Conservation (phyloP, 2,329 filamentous ascomycete genomes). For the Elsinoe ampelina region DNA sequence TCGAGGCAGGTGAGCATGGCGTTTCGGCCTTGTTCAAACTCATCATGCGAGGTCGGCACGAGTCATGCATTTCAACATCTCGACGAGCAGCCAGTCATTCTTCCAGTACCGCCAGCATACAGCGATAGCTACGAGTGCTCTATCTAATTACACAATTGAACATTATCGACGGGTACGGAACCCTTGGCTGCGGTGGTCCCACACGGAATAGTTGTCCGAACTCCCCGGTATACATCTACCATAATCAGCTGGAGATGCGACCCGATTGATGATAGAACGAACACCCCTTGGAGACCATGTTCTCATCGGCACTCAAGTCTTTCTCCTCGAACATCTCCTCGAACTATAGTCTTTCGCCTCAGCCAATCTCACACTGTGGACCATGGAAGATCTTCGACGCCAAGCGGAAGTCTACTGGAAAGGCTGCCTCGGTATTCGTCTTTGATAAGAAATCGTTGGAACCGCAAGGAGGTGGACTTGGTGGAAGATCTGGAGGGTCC, state of each 20-base stretch:
- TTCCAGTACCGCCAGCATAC: no score
- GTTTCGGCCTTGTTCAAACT: no score
- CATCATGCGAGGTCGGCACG: background rate
- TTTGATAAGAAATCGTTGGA: constrained; percentile 87
- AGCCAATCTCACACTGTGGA: constrained; percentile 69
- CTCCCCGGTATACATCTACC: no score
- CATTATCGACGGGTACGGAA: no score
- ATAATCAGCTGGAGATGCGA: background rate
- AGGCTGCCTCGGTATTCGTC: constrained; percentile 81
- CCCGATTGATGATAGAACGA: background rate
- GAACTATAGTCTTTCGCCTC: constrained; percentile 76
- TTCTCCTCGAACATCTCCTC: constrained; percentile 87
- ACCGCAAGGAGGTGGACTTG: constrained; percentile 51
- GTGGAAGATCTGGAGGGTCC: constrained; percentile 51
- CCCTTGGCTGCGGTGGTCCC: no score
- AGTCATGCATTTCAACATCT: background rate
- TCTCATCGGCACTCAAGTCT: constrained; percentile 86
- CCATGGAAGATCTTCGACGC: constrained; percentile 98
- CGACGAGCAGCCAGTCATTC: no score
- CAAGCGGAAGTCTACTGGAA: constrained; percentile 91
- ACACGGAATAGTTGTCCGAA: no score
- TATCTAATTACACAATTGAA: no score
- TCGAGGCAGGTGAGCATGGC: no score
- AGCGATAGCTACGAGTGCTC: no score
- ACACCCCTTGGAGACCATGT: constrained; percentile 51